Base-by-base conservation (phyloP, 1,284 basidiomycete genomes). In the Trametes polyzona region DNA sequence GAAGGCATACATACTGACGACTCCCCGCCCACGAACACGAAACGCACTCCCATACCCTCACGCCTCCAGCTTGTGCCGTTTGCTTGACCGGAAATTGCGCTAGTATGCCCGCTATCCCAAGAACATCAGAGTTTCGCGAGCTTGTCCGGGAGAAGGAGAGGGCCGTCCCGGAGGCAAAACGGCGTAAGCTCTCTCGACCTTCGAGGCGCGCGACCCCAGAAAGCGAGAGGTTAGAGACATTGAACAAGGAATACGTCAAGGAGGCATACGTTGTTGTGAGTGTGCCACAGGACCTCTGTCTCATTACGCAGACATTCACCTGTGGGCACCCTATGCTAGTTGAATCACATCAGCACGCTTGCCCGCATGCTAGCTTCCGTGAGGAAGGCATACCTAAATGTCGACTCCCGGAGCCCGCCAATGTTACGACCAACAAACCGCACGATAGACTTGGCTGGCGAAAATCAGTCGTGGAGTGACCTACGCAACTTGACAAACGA, bases 401-500 rank as follows among this genome's bases (percentile, higher is more conserved):
- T 92, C 48, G 88, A 91, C 68, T 75, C 82, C 5, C 81, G 81
- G 49, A 71, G 70, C 40, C 74, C 78, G 12, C 82, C 83, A 11
- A 69, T 81, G 41, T 71, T 75, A 26, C 79, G 82, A 32, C 81
- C 83, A 62, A 68, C 77, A 9, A 75, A 78, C 49, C 78, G 82
- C 36, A 80, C 70, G 36, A 73, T 90, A 51, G 86, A 92, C 72
- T 67, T 89, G 11, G 76, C 72, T 44, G 76, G 76, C 47, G 68
- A 76, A 19, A 79, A 82, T 52, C 77, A 81, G 54, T 76, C 79
- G 26, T 93, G 88, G 88, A 73, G 83, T 12, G 83, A 83, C 54
- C 79, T 93, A 42, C 84, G 84, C 57, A 78, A 88, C 68, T 80
- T 96, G 14, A 86, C 84, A 23, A 93, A 96, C 66, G 85, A 90